Evolutionary conservation across 78 protist genomes (phyloP).

Genomic region (Monocercomonoides exilis): DNA sequence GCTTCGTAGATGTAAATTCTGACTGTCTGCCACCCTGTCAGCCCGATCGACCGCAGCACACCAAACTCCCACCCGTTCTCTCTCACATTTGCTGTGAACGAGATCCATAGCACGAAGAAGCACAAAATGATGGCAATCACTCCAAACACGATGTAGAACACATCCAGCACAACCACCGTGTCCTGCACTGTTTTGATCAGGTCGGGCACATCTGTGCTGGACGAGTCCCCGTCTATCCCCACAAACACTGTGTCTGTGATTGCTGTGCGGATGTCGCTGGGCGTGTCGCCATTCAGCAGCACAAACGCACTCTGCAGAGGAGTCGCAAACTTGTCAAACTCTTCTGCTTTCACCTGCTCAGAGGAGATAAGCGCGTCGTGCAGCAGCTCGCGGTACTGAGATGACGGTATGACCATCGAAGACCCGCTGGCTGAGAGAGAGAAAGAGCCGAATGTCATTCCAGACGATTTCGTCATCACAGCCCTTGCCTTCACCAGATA

Average conservation of each 20-base stretch:
- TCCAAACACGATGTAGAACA: constrained; percentile 43
- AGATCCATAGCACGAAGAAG: constrained; percentile 75
- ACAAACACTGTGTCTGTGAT: neutral
- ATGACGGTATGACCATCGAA: neutral
- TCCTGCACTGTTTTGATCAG: neutral
- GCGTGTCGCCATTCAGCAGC: constrained; percentile 19
- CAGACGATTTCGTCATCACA: neutral
- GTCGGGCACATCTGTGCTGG: neutral
- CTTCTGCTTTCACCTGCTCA: constrained; percentile 13
- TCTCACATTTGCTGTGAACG: constrained; percentile 68
- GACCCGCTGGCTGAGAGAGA: neutral
- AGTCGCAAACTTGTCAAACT: neutral
- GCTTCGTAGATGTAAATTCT: constrained; percentile 70
- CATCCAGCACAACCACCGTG: constrained; percentile 15
- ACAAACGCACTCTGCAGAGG: constrained; percentile 23
- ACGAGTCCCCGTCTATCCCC: neutral
- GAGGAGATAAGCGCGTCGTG: neutral
- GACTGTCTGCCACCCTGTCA: constrained; percentile 34
- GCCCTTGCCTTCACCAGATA: neutral
- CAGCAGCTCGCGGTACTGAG: neutral
- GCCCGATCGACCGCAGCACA: constrained; percentile 71
- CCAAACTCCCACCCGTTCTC: constrained; percentile 86
- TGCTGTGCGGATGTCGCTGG: constrained; percentile 18
- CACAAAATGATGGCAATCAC: constrained; percentile 47
- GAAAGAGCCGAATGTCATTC: neutral